Evolutionary conservation across 2,329 filamentous ascomycete genomes (phyloP), one percentile per base, ranked within the genome.

Genomic region (Escovopsis sp.): DNA sequence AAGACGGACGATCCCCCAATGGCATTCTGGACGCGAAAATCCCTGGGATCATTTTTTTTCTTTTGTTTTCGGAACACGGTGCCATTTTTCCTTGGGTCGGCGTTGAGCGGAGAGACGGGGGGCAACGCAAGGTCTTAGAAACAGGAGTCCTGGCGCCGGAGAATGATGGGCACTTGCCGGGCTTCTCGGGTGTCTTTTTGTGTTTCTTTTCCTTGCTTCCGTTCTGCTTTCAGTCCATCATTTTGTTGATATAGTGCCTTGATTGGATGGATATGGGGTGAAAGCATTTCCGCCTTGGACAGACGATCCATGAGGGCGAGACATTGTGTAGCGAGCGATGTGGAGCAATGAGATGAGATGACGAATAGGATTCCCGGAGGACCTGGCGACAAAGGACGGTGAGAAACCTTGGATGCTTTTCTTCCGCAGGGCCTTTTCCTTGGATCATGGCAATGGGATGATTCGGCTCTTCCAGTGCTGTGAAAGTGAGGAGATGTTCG

Each of bases 281-380:
- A n/a, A n/a, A n/a, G 44, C 35, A 44, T 41, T 15, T 41, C 28
- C 36, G 10, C 36, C 33, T 12, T 15, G 44, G 41, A 46, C 37
- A 40, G 42, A 33, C 32, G 12, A 33, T 26, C 39, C 39, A 39
- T 40, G 36, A 43, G 35, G 44, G 44, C 42, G 43, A 40, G 38
- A 39, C 36, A 42, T 18, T 43, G 38, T 46, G 37, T 43, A 46
- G 44, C 44, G 44, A 46, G 44, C 44, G 44, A 46, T 46, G 33
- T 33, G 34, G 44, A n/a, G 41, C 42, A 42, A 46, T 44, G 44
- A 46, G 44, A 44, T 38, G 44, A 41, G 44, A 46, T n/a, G n/a
- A n/a, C n/a, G n/a, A n/a, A n/a, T n/a, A n/a, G n/a, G n/a, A n/a
- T n/a, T n/a, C n/a, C n/a, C n/a, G n/a, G n/a, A n/a, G n/a, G n/a